A percentile compares a stretch with the other conserved stretches of the same genome.
These are phyloP conservation scores for Ustilago loliicola DNA, from an alignment of 1,284 basidiomycete species.

Conservation along the genomic window DNA sequence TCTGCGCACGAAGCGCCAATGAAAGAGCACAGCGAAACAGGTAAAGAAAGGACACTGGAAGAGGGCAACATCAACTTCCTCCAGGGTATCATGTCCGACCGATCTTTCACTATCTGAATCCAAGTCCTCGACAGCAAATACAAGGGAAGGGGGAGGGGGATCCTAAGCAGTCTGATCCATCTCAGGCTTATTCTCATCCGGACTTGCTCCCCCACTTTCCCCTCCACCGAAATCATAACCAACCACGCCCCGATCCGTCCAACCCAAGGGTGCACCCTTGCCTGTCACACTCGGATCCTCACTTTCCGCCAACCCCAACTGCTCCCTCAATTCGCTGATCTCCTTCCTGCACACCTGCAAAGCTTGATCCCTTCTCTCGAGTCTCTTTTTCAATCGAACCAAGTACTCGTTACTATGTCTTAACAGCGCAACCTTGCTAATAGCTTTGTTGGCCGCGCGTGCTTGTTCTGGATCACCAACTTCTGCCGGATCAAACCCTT, in stretches of 20 bases:
- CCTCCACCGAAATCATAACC: slow-evolving; percentile 1
- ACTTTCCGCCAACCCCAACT: slow-evolving; percentile 59
- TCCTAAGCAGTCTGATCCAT: slow-evolving; percentile 43
- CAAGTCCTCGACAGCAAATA: no score
- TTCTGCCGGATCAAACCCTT: slow-evolving; percentile 56
- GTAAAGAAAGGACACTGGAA: no score
- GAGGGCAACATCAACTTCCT: no score
- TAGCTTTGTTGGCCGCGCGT: slow-evolving; percentile 76
- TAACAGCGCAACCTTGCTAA: slow-evolving; percentile 92
- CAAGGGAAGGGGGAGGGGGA: no score
- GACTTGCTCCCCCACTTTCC: background rate
- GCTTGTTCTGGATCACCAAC: slow-evolving; percentile 53
- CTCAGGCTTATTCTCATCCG: slow-evolving; percentile 17
- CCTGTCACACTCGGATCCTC: slow-evolving; percentile 47
- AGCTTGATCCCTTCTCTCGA: slow-evolving; percentile 86
- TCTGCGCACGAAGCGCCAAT: no score
- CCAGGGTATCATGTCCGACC: no score
- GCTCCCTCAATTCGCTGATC: slow-evolving; percentile 76
- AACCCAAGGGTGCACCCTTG: slow-evolving; percentile 26
- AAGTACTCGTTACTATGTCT: slow-evolving; percentile 91
- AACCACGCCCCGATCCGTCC: slow-evolving; percentile 20
- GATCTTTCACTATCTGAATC: no score
- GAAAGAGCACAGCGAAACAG: no score
- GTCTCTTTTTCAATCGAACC: slow-evolving; percentile 79
- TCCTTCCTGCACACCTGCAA: slow-evolving; percentile 80